Evolutionary conservation across 805 yeast species (phyloP).

Genomic region (Lipomyces yamanashiensis): DNA sequence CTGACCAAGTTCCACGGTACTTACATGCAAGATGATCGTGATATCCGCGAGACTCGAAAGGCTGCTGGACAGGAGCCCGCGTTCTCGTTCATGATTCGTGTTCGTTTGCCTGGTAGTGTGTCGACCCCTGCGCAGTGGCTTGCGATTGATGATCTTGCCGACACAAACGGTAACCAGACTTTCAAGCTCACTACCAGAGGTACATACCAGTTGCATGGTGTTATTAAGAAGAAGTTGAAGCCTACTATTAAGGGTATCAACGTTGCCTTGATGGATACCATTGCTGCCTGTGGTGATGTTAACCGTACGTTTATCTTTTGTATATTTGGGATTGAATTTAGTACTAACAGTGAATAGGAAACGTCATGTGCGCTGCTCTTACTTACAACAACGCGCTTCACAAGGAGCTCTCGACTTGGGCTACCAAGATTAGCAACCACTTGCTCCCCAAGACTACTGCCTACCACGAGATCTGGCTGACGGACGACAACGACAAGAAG

Average conservation of each 20-base stretch:
- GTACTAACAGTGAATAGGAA: conserved; percentile 44
- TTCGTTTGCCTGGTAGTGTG: conserved; percentile 90
- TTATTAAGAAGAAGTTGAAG: conserved; percentile 84
- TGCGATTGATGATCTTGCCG: conserved; percentile 76
- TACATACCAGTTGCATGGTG: conserved; percentile 94
- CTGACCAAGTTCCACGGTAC: conserved; percentile 97
- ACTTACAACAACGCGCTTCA: conserved; percentile 86
- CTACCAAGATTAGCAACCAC: conserved; percentile 73
- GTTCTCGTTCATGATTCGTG: conserved; percentile 95
- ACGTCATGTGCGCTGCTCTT: conserved; percentile 89
- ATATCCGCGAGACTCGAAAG: conserved; percentile 89
- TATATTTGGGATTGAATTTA: not conserved
- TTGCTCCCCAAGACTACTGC: conserved; percentile 91
- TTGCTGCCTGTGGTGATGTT: conserved; percentile 99
- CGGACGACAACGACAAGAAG: conserved; percentile 75
- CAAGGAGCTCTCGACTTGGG: conserved; percentile 66
- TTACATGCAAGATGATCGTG: conserved; percentile 98
- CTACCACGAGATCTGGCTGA: conserved; percentile 94
- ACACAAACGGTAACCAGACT: conserved; percentile 87
- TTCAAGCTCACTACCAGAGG: conserved; percentile 95
- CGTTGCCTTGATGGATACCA: conserved; percentile 84
- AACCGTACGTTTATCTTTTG: conserved; percentile 55
- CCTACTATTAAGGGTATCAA: conserved; percentile 93
- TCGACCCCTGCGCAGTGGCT: conserved; percentile 91
- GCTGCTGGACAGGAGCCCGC: conserved; percentile 94